Evolutionary conservation across 2,329 filamentous ascomycete genomes (phyloP), one percentile per base, ranked within the genome.

Genomic region (Hypomyces perniciosus): DNA sequence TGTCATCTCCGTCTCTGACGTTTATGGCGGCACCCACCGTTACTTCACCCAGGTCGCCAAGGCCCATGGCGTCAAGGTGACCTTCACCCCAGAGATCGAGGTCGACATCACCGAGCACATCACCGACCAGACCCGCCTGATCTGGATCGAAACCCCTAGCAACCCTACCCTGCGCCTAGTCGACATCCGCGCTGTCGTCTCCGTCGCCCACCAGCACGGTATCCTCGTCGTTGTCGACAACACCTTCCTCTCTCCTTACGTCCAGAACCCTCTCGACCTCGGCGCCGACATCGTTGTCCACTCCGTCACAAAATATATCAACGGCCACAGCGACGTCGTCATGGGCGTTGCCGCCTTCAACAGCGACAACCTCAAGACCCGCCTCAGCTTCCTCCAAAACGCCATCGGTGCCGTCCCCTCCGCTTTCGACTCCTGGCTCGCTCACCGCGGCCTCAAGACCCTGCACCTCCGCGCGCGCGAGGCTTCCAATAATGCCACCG

Each of bases 151-250:
- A 74, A 86, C 83, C 8, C 93, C 93, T 27, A 93, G 88, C 61
- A 99, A 99, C 74, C 93, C 93, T 0, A 99, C 93, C 6, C 78
- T 99, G 51, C 84, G 88, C 29, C 80, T 99, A 44, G 92, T 97
- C 57, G 92, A 99, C 71, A 96, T 99, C 66, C 79, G 88, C 61
- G 85, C 88, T 48, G 87, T 99, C 38, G 86, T 88, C 29, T 83
- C 82, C 29, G 79, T 86, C 50, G 93, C 93, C 13, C 93, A 97
- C 70, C 77, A 85, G 62, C 88, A 89, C 64, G 92, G 91, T 55
- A 89, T 97, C 63, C 78, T 89, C 66, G 93, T 99, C 40, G 93
- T 99, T n/a, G 93, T 99, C 39, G 93, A 99, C 76, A 99, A 99
- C 76, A 99, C 93, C 20, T 99, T 99, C 77, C 78, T 97, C 65